Evolutionary conservation across 441 rosid species (phyloP).

Genomic region (Sinapis alba): DNA sequence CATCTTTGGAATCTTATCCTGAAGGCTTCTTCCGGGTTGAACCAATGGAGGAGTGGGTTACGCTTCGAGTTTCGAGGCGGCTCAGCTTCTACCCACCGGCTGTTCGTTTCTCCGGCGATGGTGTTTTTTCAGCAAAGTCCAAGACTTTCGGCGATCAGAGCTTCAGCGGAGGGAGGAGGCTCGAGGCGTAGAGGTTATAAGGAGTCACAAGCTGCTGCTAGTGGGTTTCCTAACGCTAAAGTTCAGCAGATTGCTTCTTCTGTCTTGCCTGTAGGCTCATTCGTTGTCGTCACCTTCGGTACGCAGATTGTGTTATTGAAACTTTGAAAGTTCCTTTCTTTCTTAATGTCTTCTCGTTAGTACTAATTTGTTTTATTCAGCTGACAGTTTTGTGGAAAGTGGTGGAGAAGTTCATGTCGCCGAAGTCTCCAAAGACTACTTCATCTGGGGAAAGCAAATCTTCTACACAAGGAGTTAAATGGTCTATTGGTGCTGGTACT

Average conservation of each 20-base stretch:
- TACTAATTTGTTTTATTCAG: constrained; percentile 55
- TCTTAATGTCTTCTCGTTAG: background rate
- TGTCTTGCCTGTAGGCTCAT: constrained; percentile 59
- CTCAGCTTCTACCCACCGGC: constrained; percentile 31
- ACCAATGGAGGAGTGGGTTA: constrained; percentile 34
- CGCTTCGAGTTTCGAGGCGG: constrained; percentile 28
- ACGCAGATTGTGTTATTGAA: constrained; percentile 26
- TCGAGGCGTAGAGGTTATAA: constrained; percentile 59
- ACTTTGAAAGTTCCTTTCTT: background rate
- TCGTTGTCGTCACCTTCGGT: constrained; percentile 70
- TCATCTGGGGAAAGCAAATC: constrained; percentile 51
- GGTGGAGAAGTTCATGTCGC: constrained; percentile 50
- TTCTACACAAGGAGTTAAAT: constrained; percentile 60
- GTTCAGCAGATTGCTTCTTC: constrained; percentile 65
- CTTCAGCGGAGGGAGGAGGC: constrained; percentile 42
- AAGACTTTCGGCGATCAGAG: constrained; percentile 51
- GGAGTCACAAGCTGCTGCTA: constrained; percentile 61
- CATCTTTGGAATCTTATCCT: background rate
- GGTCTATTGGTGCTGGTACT: constrained; percentile 51
- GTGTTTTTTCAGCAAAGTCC: constrained; percentile 36
- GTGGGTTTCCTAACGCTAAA: constrained; percentile 45
- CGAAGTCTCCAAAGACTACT: constrained; percentile 50
- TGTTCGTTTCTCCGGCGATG: constrained; percentile 33
- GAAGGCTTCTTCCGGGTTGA: constrained; percentile 36
- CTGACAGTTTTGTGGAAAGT: constrained; percentile 93